Conservation (phyloP, 1,284 basidiomycete species). For the Anthracocystis panici-leucophaei region DNA sequence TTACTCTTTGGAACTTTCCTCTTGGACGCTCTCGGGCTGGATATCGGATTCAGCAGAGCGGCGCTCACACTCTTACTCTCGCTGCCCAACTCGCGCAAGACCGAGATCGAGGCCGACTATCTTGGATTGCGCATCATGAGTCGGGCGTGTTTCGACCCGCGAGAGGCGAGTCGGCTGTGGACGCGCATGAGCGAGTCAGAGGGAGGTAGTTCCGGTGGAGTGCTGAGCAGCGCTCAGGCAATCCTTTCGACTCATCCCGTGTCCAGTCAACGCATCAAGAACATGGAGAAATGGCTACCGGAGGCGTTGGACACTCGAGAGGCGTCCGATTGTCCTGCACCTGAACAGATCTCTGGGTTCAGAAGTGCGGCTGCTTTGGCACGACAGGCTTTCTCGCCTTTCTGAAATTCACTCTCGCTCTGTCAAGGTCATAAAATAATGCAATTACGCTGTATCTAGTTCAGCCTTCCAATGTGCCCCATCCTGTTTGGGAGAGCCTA, state of each 20-base stretch:
- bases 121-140: slow-evolving; percentile 76
- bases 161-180: slow-evolving; percentile 73
- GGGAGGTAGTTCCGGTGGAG: slow-evolving; percentile 22
- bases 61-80: slow-evolving; percentile 75
- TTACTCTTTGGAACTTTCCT: slow-evolving; percentile 45
- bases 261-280: slow-evolving; percentile 51
- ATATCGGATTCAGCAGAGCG: slow-evolving; percentile 64
- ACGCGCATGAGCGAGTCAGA: slow-evolving; percentile 53
- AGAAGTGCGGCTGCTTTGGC: slow-evolving; percentile 11
- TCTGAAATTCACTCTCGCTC: slow-evolving; percentile 7
- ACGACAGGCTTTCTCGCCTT: slow-evolving; percentile 15
- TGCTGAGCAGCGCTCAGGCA: slow-evolving; percentile 35
- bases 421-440: not conserved
- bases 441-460: not conserved
- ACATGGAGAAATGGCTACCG: slow-evolving; percentile 59
- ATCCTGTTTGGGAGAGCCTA: not conserved
- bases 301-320: slow-evolving; percentile 31
- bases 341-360: slow-evolving; percentile 27
- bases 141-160: slow-evolving; percentile 83
- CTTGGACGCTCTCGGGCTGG: slow-evolving; percentile 55
- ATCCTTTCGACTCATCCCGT: slow-evolving; percentile 62
- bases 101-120: slow-evolving; percentile 82
- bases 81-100: slow-evolving; percentile 84
- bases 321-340: slow-evolving; percentile 31
- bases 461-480: not conserved